Percentiles rank a stretch among this genome's conserved stretches.
Conservation (phyloP, 805 yeast species). For the Barnettozyma botsteinii region DNA sequence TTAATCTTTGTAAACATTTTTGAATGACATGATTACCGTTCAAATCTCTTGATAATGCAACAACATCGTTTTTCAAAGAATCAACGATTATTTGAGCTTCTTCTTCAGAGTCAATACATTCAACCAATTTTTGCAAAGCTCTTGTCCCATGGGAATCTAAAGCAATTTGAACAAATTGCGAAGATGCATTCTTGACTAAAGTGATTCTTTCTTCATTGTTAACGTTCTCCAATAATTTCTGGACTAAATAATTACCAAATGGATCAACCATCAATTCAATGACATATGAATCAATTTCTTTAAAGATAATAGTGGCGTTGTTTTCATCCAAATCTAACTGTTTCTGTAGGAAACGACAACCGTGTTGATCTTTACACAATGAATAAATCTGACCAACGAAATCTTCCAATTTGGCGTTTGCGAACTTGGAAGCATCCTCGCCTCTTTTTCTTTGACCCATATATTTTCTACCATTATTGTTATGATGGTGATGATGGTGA, state of each 20-base stretch:
- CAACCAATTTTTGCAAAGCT: slow-evolving; percentile 88
- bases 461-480: slow-evolving; percentile 17
- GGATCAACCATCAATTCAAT: slow-evolving; percentile 92
- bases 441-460: slow-evolving; percentile 23
- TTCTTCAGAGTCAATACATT: slow-evolving; percentile 63
- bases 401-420: slow-evolving; percentile 61
- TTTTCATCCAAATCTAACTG: slow-evolving; percentile 64
- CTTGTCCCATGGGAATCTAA: slow-evolving; percentile 94
- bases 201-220: slow-evolving; percentile 60
- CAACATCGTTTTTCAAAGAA: slow-evolving; percentile 64
- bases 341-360: slow-evolving; percentile 86
- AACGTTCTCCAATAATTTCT: slow-evolving; percentile 79
- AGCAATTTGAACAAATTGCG: slow-evolving; percentile 73
- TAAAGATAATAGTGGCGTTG: slow-evolving; percentile 71
- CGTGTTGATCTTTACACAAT: slow-evolving; percentile 93
- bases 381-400: slow-evolving; percentile 69
- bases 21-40: slow-evolving; percentile 98
- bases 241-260: slow-evolving; percentile 94
- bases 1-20: slow-evolving; percentile 74
- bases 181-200: slow-evolving; percentile 65
- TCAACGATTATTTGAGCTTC: slow-evolving; percentile 62
- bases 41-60: slow-evolving; percentile 74
- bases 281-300: slow-evolving; percentile 70
- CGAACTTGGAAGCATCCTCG: slow-evolving; percentile 67
- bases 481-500: slow-evolving; percentile 9